Evolutionary conservation across 441 rosid species (phyloP), one percentile per base, ranked within the genome.

Genomic region (Metrosideros polymorpha): DNA sequence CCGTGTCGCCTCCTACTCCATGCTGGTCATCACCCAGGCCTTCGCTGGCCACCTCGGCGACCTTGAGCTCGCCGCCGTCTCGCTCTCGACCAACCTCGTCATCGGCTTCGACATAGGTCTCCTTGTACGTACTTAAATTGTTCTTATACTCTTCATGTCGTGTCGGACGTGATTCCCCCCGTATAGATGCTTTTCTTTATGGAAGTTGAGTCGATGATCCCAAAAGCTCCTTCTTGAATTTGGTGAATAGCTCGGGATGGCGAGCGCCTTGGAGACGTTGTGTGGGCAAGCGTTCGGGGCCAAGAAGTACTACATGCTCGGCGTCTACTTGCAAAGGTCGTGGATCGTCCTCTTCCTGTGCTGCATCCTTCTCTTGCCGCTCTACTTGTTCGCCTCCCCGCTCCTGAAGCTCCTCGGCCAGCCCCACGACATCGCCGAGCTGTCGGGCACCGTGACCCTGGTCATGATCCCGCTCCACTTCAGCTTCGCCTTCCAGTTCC

Each of bases 401-500:
- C 24, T 66, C 66, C 82, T 88, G 12, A 85, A 85, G 85, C 85
- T 88, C 22, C 82, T 88, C 24, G 87, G 87, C 15, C 87, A 88
- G 53, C 61, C 87, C 7, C 47, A 66, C 17, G 84, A 85, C 59
- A 53, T 88, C 27, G 77, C 89, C 0, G 86, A 88, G 53, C 19
- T 88, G 42, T 85, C 87, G 6, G 89, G 89, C n/a, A 10, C 27
- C 5, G 84, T 75, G 17, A 7, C 86, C 57, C 5, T 85, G 12
- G 84, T 84, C 85, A 52, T 88, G 84, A 88, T 88, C 51, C 89
- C 89, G 51, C 86, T 88, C 53, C 89, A 88, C 85, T 88, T 88
- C 87, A 83, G 89, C 89, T 88, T 88, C 76, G 89, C 89, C 75
- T 75, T 88, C 84, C 87, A 85, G 53, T 85, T 88, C 61, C 89